Evolutionary conservation across 2,329 filamentous ascomycete species (phyloP).

Genomic region (Fusarium sp.): DNA sequence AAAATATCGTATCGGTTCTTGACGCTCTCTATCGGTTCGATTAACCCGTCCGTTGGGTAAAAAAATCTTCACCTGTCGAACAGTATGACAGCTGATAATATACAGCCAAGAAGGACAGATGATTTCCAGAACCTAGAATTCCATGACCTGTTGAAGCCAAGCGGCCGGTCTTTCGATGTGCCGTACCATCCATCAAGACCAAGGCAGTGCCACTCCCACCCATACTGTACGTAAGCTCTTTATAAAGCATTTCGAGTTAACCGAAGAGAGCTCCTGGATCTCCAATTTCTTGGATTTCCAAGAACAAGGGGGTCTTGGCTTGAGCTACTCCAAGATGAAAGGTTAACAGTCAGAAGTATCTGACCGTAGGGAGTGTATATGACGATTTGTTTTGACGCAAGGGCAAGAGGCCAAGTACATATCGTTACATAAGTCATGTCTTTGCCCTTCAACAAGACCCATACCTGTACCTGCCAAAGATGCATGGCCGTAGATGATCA

Average conservation of each 20-base stretch:
- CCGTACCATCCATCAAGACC: background rate
- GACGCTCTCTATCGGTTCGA: slow-evolving; percentile 24
- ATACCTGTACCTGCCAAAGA: background rate
- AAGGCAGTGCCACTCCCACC: background rate
- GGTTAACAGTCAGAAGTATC: background rate
- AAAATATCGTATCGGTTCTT: slow-evolving; percentile 23
- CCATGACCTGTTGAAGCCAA: slow-evolving; percentile 3
- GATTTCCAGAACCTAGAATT: background rate
- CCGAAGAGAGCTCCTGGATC: background rate
- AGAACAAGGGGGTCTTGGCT: background rate
- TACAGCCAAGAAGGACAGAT: background rate
- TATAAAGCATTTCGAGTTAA: background rate
- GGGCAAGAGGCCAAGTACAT: background rate
- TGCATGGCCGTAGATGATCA: slow-evolving; percentile 2
- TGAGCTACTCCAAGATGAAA: background rate
- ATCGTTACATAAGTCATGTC: background rate
- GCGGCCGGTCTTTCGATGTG: background rate
- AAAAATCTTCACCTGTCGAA: slow-evolving; percentile 17
- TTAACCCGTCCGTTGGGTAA: slow-evolving; percentile 9
- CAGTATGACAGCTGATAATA: background rate
- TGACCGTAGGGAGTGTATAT: background rate
- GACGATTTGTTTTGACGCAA: background rate
- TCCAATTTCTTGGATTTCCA: background rate
- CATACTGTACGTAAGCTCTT: background rate
- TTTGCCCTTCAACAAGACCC: background rate